Conservation (phyloP, 1,284 basidiomycete genomes). For the Microbotryomycetes sp. region DNA sequence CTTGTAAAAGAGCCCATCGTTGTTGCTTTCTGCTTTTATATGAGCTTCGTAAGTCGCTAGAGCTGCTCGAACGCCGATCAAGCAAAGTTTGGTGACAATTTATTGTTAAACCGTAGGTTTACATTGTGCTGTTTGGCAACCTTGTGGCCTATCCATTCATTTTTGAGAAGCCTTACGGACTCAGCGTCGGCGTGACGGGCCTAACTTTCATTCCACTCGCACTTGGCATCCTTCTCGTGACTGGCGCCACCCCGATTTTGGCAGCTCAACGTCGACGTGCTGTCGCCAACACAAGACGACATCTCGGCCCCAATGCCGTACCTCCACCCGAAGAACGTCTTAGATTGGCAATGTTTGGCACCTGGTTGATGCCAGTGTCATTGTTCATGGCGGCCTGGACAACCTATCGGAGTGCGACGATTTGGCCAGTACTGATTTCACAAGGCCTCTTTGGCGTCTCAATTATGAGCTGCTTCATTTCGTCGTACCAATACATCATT, state of each 20-base stretch:
- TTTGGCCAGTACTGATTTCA: conserved; percentile 3
- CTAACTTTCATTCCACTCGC: conserved; percentile 13
- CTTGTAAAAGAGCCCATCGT: conserved; percentile 19
- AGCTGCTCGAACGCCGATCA: too few relatives aligned
- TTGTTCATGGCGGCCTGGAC: conserved; percentile 14
- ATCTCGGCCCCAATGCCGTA: not conserved
- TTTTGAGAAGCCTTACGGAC: conserved; percentile 7
- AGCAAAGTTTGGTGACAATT: too few relatives aligned
- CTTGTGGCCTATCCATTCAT: conserved; percentile 12
- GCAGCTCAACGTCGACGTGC: not conserved
- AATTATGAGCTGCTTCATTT: conserved; percentile 11
- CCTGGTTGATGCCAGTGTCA: conserved; percentile 6
- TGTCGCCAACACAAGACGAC: not conserved
- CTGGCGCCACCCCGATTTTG: not conserved
- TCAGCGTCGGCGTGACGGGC: conserved; percentile 7
- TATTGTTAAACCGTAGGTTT: conserved; percentile 7
- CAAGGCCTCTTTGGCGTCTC: conserved; percentile 17
- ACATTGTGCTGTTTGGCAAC: conserved; percentile 18
- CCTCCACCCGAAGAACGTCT: conserved; percentile 11
- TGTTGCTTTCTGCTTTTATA: conserved; percentile 10
- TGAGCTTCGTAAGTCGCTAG: conserved; percentile 4
- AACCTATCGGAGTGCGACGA: not conserved
- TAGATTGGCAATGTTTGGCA: conserved; percentile 15
- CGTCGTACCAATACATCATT: conserved; percentile 14
- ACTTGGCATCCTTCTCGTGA: conserved; percentile 12